phyloP scores from a whole-genome alignment of 177 flowering plant species.

The Telopea speciosissima region DNA sequence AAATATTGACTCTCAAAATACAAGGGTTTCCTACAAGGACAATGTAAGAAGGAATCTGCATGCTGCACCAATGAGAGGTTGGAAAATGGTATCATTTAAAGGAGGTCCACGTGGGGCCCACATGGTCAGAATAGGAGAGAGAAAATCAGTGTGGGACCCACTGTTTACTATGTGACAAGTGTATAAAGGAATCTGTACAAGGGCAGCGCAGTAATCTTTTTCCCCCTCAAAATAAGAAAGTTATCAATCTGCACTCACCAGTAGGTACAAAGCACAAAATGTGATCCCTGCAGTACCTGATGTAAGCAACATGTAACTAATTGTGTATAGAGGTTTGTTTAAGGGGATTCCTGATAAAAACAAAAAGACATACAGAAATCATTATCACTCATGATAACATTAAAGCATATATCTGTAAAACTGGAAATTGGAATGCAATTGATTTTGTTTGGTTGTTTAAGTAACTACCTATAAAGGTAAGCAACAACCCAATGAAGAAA shows the following conservation, averaged over 20 bases:
- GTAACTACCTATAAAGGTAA: constrained; percentile 38
- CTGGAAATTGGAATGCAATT: neutral
- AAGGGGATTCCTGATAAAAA: constrained; percentile 49
- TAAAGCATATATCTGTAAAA: neutral
- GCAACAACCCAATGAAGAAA: constrained; percentile 37
- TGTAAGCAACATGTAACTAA: constrained; percentile 60
- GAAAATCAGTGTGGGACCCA: too few species aligned
- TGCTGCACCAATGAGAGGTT: too few species aligned
- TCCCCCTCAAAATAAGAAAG: neutral
- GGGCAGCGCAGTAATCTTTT: too few species aligned
- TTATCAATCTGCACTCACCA: constrained; percentile 37
- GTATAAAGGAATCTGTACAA: too few species aligned
- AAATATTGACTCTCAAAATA: neutral
- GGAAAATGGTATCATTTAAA: too few species aligned
- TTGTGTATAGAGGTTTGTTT: constrained; percentile 59
- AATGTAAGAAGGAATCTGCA: too few species aligned
- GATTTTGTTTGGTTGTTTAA: neutral
- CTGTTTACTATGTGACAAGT: too few species aligned
- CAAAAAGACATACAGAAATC: constrained; percentile 8
- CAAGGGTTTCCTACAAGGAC: too few species aligned
- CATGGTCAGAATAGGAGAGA: too few species aligned
- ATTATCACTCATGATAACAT: neutral
- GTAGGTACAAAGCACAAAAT: constrained; percentile 41
- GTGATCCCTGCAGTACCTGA: constrained; percentile 56
- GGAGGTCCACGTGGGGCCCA: too few species aligned